These are phyloP conservation scores for Neoboletus brunneissimus DNA, from an alignment of 768 basidiomycete genomes.

Conservation along the genomic window DNA sequence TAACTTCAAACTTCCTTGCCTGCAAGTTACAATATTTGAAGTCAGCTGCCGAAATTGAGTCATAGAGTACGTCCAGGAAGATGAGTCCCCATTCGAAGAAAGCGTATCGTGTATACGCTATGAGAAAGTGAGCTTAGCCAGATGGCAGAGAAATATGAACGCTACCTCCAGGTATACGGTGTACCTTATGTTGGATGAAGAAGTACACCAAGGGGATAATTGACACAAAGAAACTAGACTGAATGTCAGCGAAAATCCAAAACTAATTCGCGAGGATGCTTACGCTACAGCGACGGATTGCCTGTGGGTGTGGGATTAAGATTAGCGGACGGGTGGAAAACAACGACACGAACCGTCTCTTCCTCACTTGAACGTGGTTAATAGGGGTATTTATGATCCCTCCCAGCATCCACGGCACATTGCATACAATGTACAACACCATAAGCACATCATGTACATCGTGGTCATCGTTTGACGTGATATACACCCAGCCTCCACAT, in stretches of 20 bases:
- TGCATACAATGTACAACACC: conserved; percentile 81
- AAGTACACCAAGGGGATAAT: conserved; percentile 78
- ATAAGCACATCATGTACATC: conserved; percentile 84
- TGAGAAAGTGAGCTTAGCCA: neutral
- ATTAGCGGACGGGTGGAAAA: neutral
- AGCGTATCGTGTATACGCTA: conserved; percentile 83
- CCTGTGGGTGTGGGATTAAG: conserved; percentile 33
- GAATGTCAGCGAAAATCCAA: conserved; percentile 2
- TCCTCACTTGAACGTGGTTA: conserved; percentile 38
- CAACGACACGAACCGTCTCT: conserved; percentile 46
- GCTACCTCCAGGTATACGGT: conserved; percentile 74
- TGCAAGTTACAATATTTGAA: conserved; percentile 53
- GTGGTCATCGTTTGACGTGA: conserved; percentile 82
- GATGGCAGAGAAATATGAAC: neutral
- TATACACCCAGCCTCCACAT: conserved; percentile 91
- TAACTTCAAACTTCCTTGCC: conserved; percentile 33
- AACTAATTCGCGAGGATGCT: neutral
- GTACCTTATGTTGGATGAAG: conserved; percentile 82
- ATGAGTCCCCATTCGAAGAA: conserved; percentile 90
- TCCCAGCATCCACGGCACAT: conserved; percentile 87
- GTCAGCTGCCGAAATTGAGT: conserved; percentile 63
- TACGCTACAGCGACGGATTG: conserved; percentile 52
- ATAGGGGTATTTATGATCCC: conserved; percentile 55
- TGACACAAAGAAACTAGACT: conserved; percentile 62
- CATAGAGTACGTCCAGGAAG: conserved; percentile 67